These are phyloP conservation scores for Anaeromyces robustus DNA, from an alignment of 192 early-diverging fungal species.

Conservation along the genomic window DNA sequence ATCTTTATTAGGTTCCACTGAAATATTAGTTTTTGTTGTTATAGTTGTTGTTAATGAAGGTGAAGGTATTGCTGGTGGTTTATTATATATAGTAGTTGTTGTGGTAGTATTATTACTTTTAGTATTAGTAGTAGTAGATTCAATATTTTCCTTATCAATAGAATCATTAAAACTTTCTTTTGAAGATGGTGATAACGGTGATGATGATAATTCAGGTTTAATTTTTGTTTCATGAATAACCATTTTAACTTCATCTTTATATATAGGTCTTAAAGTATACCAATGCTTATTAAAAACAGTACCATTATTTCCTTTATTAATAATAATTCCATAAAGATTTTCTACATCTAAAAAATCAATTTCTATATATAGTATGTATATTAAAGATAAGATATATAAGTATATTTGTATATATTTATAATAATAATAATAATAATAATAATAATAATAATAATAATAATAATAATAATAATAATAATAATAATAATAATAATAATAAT, in stretches of 20 bases:
- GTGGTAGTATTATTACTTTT: background rate
- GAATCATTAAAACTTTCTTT: no score
- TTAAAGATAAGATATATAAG: no score
- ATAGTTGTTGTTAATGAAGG: background rate
- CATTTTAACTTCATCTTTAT: background rate
- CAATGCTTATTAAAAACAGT: background rate
- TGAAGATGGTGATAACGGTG: no score
- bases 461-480: no score
- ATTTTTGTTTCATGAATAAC: background rate
- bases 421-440: no score
- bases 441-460: no score
- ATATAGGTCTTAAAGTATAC: background rate
- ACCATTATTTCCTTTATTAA: background rate
- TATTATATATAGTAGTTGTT: background rate
- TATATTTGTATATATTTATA: no score
- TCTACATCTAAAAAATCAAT: background rate
- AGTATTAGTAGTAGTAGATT: background rate
- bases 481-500: no score
- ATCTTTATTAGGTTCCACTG: background rate
- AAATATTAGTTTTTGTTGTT: background rate
- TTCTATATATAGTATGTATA: background rate
- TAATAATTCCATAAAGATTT: background rate
- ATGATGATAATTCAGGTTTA: background rate
- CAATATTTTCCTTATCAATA: no score
- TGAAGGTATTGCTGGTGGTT: background rate